Evolutionary conservation across 2,329 filamentous ascomycete genomes (phyloP).

Genomic region (Trichoderma aggressivum): DNA sequence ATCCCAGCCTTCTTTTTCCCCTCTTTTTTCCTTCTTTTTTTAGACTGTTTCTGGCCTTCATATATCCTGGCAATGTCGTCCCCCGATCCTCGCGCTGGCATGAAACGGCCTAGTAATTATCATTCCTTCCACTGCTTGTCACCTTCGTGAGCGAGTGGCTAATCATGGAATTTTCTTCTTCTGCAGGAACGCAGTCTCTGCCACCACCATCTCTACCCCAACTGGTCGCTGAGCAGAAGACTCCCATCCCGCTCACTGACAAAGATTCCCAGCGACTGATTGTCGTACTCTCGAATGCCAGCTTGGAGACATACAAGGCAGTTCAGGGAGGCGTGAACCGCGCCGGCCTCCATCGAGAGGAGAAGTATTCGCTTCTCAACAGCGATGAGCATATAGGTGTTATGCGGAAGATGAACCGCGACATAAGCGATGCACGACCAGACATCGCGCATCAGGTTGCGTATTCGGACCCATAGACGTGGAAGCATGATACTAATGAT

Average conservation of each 20-base stretch:
- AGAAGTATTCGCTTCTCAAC: constrained; percentile 97
- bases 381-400: constrained; percentile 98
- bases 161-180: constrained; percentile 18
- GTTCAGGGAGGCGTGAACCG: constrained; percentile 66
- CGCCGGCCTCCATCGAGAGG: constrained; percentile 68
- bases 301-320: constrained; percentile 95
- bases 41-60: background rate
- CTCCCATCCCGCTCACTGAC: constrained; percentile 77
- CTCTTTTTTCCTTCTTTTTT: background rate
- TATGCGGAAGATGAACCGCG: constrained; percentile 98
- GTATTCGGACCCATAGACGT: constrained; percentile 29
- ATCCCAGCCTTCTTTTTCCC: background rate
- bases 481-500: constrained; percentile 47
- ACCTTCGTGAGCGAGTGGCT: constrained; percentile 14
- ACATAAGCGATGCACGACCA: constrained; percentile 95
- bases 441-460: constrained; percentile 97
- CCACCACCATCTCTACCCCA: constrained; percentile 87
- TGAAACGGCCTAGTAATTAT: constrained; percentile 44
- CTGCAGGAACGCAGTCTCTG: constrained; percentile 82
- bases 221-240: constrained; percentile 88
- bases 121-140: background rate
- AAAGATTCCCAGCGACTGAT: constrained; percentile 90
- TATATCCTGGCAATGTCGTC: constrained; percentile 34
- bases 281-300: constrained; percentile 94
- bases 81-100: constrained; percentile 39